phyloP scores from a whole-genome alignment of 2,329 filamentous ascomycete genomes.

The Diaporthe velutina region DNA sequence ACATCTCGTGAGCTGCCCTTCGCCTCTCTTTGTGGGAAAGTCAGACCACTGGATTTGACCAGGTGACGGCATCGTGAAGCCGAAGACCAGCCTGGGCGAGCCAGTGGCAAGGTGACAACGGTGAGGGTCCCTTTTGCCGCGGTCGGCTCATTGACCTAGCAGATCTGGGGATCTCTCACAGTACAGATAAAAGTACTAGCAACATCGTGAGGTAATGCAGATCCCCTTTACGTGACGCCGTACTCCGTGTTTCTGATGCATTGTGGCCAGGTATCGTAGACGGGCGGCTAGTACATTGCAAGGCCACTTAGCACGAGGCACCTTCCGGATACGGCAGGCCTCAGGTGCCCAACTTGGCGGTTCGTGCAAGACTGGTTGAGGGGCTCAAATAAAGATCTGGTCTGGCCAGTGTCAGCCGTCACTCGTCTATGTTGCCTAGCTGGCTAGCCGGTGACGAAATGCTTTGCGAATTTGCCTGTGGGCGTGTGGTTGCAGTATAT shows the following conservation, averaged over 20 bases:
- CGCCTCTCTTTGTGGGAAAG: background rate
- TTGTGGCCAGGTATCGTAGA: conserved; percentile 8
- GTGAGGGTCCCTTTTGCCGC: conserved; percentile 14
- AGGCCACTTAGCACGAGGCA: conserved; percentile 12
- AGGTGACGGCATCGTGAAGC: background rate
- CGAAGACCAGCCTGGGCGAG: background rate
- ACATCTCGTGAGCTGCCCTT: background rate
- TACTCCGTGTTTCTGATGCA: conserved; percentile 1
- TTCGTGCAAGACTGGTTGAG: conserved; percentile 6
- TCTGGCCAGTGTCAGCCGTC: conserved; percentile 4
- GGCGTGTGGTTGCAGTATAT: background rate
- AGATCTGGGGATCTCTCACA: conserved; percentile 3
- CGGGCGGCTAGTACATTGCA: conserved; percentile 9
- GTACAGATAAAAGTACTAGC: conserved; percentile 1
- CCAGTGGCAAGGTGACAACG: conserved; percentile 1
- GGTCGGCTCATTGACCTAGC: background rate
- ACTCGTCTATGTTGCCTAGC: conserved; percentile 25
- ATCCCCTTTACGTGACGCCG: conserved; percentile 1
- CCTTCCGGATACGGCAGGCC: conserved; percentile 28
- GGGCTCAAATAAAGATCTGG: conserved; percentile 29
- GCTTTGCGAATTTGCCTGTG: background rate
- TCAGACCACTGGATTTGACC: conserved; percentile 12
- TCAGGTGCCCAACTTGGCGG: background rate
- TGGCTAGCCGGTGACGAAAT: conserved; percentile 4
- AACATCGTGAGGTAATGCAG: conserved; percentile 1